Evolutionary conservation across 257 asterid genomes (phyloP), one percentile per base, ranked within the genome.

Genomic region (Solanum gandarillasii): DNA sequence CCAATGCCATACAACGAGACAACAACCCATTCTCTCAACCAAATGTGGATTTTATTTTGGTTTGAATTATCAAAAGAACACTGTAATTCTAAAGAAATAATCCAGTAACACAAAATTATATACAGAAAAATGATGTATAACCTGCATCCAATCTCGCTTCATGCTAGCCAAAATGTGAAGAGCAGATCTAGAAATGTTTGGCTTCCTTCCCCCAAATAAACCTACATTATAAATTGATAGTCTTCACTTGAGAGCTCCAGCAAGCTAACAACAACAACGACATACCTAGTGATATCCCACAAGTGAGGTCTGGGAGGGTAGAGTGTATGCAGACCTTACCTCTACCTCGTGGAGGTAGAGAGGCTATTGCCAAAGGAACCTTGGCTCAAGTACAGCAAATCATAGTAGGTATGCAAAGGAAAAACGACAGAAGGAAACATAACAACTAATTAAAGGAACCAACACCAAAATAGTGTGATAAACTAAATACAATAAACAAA

Each of bases 131-230:
- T 46, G 74, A 86, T 86, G 46, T 60, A 58, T 74, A 70, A 94
- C 99, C 99, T 95, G 98, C 95, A 97, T 95, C 98, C 91, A 97
- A 87, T 95, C 99, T 89, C 96, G 92, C 92, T 96, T 96, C 99
- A 96, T 96, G 94, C 98, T 90, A 39, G 91, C 93, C 82, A 91
- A 87, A 90, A 91, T 91, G 55, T 79, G 90, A 48, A 89, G 87
- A 71, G 92, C 91, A n/a, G 92, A 87, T 76, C 71, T 88, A 74
- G 90, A 78, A 29, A 90, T 62, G 48, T 38, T 83, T 14, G 89
- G 87, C 79, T 88, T 88, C 74, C 74, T 90, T 55, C 83, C 90
- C 25, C 91, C 90, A 90, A 93, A 93, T 86, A 95, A 90, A 89
- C 96, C 98, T 95, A 89, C 72, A 90, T 87, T 65, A 55, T 29